These are phyloP conservation scores for Phascolomyces articulosus DNA, from an alignment of 371 early-diverging fungal genomes.

Conservation along the genomic window DNA sequence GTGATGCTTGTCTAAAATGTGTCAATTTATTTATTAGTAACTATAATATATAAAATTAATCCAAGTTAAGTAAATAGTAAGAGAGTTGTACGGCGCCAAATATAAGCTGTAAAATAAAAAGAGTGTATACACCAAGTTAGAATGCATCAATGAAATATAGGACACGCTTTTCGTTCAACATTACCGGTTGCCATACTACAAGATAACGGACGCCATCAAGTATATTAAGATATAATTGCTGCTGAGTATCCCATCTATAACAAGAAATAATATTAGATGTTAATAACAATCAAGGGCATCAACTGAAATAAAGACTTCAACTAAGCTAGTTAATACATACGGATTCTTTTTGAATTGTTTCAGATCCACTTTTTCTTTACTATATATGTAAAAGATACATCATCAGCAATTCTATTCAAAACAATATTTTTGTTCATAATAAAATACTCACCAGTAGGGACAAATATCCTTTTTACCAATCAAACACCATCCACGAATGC, in stretches of 20 bases:
- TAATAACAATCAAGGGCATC: neutral
- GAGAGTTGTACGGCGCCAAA: constrained; percentile 49
- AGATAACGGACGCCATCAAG: constrained; percentile 83
- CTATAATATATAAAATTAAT: neutral
- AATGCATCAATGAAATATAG: too few relatives aligned
- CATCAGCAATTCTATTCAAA: too few relatives aligned
- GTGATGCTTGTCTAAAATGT: too few relatives aligned
- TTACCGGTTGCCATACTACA: constrained; percentile 84
- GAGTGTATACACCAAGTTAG: too few relatives aligned
- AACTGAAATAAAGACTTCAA: too few relatives aligned
- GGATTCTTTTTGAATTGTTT: constrained; percentile 79
- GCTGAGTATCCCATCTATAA: constrained; percentile 71
- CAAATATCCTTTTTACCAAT: constrained; percentile 95
- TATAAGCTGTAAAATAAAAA: constrained; percentile 33
- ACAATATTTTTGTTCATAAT: too few relatives aligned
- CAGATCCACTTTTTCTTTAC: constrained; percentile 87
- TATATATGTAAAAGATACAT: constrained; percentile 16
- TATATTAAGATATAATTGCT: constrained; percentile 76
- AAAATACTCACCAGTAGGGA: constrained; percentile 85
- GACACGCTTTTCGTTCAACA: too few relatives aligned
- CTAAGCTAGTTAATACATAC: too few relatives aligned
- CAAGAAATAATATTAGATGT: neutral
- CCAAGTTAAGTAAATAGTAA: constrained; percentile 49
- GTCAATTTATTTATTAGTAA: neutral
- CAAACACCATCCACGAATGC: constrained; percentile 94